Percentiles rank a stretch among this genome's conserved stretches.
Evolutionary conservation across 2,329 filamentous ascomycete genomes (phyloP).

Genomic region (Helotiales sp.): DNA sequence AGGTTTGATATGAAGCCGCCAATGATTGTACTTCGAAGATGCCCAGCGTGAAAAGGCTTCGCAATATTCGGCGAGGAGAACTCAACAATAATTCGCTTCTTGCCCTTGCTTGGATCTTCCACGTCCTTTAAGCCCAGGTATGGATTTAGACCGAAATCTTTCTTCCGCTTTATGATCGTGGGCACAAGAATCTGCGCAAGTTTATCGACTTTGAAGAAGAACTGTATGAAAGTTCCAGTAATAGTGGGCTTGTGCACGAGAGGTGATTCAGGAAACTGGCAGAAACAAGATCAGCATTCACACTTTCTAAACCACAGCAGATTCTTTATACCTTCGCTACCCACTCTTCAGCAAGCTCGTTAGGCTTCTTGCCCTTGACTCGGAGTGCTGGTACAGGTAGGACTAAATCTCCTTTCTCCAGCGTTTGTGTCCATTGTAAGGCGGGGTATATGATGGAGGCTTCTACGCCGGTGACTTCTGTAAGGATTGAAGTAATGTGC

Average conservation of each 20-base stretch:
- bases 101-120: conserved; percentile 51
- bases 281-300: conserved; percentile 14
- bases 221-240: conserved; percentile 71
- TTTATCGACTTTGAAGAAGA: conserved; percentile 74
- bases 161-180: conserved; percentile 62
- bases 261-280: conserved; percentile 68
- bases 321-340: conserved; percentile 50
- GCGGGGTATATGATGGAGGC: conserved; percentile 70
- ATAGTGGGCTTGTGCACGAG: conserved; percentile 69
- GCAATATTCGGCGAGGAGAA: conserved; percentile 87
- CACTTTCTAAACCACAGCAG: background rate
- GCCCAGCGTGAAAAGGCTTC: conserved; percentile 76
- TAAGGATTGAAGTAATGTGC: conserved; percentile 70
- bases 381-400: conserved; percentile 78
- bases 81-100: conserved; percentile 65
- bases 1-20: conserved; percentile 71
- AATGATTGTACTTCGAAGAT: conserved; percentile 76
- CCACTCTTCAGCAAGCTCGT: conserved; percentile 63
- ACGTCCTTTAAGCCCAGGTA: conserved; percentile 61
- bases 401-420: conserved; percentile 82
- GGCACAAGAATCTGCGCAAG: conserved; percentile 68
- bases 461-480: conserved; percentile 69
- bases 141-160: conserved; percentile 64
- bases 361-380: conserved; percentile 69
- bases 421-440: conserved; percentile 74